Percentiles rank a stretch among this genome's conserved stretches.
Evolutionary conservation across 2,329 filamentous ascomycete genomes (phyloP).

Genomic region (Xylariaceae sp.): DNA sequence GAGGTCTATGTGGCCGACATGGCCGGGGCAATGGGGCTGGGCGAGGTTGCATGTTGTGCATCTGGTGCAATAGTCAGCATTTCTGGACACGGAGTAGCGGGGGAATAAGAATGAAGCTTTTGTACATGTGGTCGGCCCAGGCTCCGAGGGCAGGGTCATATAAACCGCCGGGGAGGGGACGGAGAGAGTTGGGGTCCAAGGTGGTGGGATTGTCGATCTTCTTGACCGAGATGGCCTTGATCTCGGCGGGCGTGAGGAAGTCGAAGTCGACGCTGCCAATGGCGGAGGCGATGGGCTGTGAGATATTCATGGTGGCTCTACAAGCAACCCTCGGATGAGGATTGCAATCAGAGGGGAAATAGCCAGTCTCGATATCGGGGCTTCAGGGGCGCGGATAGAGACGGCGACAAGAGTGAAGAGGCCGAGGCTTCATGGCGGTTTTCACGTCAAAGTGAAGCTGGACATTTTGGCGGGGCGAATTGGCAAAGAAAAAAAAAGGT

Average conservation of each 20-base stretch:
- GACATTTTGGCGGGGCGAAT: slow-evolving; percentile 45
- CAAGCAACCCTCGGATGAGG: slow-evolving; percentile 17
- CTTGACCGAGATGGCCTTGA: slow-evolving; percentile 87
- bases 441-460: slow-evolving; percentile 19
- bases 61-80: slow-evolving; percentile 41
- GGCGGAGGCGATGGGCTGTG: slow-evolving; percentile 78
- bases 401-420: slow-evolving; percentile 1
- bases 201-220: slow-evolving; percentile 89
- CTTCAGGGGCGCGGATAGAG: background rate
- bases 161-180: slow-evolving; percentile 84
- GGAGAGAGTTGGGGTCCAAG: slow-evolving; percentile 80
- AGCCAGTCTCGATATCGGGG: slow-evolving; percentile 1
- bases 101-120: background rate
- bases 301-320: slow-evolving; percentile 59
- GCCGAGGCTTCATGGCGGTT: background rate
- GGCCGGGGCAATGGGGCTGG: slow-evolving; percentile 80
- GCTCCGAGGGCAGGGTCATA: slow-evolving; percentile 91
- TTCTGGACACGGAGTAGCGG: background rate
- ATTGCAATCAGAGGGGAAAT: slow-evolving; percentile 8
- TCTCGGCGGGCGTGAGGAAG: slow-evolving; percentile 78
- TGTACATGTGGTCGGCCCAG: slow-evolving; percentile 80
- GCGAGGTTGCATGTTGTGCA: slow-evolving; percentile 91
- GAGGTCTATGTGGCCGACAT: slow-evolving; percentile 92
- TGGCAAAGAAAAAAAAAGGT: slow-evolving; percentile 33
- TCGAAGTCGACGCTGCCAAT: slow-evolving; percentile 88